phyloP scores from a whole-genome alignment of 176 grass and related monocot species.

The Oryza officinalis region DNA sequence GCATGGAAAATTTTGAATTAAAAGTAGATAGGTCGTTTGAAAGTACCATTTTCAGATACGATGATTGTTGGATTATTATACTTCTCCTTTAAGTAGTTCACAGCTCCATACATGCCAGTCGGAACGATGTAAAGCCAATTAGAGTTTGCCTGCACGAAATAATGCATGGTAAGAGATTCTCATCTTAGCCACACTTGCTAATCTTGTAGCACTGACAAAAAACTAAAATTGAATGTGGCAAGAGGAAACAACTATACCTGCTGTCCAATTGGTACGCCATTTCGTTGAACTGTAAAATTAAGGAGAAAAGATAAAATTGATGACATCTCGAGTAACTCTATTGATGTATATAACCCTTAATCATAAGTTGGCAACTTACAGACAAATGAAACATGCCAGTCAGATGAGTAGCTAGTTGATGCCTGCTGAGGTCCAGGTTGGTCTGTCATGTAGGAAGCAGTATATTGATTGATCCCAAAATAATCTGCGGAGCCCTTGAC shows the following conservation, averaged over 20 bases:
- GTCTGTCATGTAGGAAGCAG: constrained; percentile 63
- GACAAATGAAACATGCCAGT: constrained; percentile 61
- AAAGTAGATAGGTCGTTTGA: neutral
- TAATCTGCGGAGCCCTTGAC: constrained; percentile 90
- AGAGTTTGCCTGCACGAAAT: constrained; percentile 59
- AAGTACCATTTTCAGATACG: constrained; percentile 83
- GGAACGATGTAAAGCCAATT: constrained; percentile 93
- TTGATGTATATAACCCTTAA: neutral
- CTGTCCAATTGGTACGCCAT: constrained; percentile 76
- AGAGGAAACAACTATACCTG: constrained; percentile 45
- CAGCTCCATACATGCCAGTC: constrained; percentile 70
- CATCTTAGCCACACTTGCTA: neutral
- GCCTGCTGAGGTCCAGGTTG: constrained; percentile 35
- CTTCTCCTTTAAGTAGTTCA: constrained; percentile 78
- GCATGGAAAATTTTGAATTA: neutral
- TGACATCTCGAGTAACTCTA: constrained; percentile 6
- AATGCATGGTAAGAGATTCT: neutral
- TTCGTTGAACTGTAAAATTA: constrained; percentile 54
- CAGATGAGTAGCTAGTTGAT: constrained; percentile 62
- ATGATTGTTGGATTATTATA: constrained; percentile 75
- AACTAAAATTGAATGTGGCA: constrained; percentile 25
- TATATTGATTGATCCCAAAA: constrained; percentile 95
- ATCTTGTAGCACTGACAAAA: constrained; percentile 11
- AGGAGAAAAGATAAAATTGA: neutral
- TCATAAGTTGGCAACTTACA: constrained; percentile 37